Percentiles rank a stretch among this genome's conserved stretches.
Evolutionary conservation across 768 basidiomycete species (phyloP).

Genomic region (Leccinum imitatum): DNA sequence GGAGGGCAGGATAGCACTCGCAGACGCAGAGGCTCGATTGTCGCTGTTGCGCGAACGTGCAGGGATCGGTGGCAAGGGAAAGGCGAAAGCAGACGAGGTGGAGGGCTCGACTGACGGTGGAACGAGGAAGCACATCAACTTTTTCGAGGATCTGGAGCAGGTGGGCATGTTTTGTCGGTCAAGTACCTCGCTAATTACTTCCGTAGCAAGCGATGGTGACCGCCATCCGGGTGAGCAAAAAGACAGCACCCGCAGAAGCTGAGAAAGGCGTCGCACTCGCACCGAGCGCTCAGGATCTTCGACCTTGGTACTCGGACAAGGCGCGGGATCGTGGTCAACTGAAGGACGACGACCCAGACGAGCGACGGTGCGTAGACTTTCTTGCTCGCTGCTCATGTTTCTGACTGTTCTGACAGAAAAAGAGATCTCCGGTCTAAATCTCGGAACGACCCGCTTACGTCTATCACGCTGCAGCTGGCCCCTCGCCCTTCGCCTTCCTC

Average conservation of each 20-base stretch:
- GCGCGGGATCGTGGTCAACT: too few species aligned
- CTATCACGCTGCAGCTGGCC: slow-evolving; percentile 66
- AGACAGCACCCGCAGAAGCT: too few species aligned
- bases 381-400: not conserved
- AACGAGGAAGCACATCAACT: slow-evolving; percentile 72
- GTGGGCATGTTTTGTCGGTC: slow-evolving; percentile 34
- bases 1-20: slow-evolving; percentile 70
- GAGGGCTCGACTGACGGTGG: too few species aligned
- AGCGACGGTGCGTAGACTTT: too few species aligned
- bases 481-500: slow-evolving; percentile 29
- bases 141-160: slow-evolving; percentile 81
- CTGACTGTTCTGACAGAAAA: slow-evolving; percentile 38
- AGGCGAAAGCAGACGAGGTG: slow-evolving; percentile 32
- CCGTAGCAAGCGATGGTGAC: slow-evolving; percentile 45
- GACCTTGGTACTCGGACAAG: too few species aligned
- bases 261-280: too few species aligned
- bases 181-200: not conserved
- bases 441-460: slow-evolving; percentile 68
- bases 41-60: slow-evolving; percentile 61
- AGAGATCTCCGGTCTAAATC: slow-evolving; percentile 65
- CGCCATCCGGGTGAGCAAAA: slow-evolving; percentile 41
- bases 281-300: too few species aligned
- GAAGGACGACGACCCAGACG: too few species aligned
- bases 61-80: slow-evolving; percentile 41
- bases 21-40: slow-evolving; percentile 83